These are phyloP conservation scores for Mrakia frigida DNA, from an alignment of 768 basidiomycete genomes.

Conservation along the genomic window DNA sequence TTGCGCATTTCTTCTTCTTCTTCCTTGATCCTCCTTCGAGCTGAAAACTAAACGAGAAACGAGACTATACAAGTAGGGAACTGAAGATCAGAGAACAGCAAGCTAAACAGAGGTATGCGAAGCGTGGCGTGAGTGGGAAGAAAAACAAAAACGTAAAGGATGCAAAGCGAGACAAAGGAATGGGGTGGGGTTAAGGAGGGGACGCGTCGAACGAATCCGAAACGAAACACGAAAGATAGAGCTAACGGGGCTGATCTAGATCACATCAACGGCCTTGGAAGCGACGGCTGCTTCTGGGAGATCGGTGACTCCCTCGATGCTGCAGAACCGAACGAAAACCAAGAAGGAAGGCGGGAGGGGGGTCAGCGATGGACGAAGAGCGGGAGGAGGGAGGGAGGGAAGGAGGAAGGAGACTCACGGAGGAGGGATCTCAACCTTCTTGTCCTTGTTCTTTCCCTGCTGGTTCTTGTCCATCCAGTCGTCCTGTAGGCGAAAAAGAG, in stretches of 20 bases:
- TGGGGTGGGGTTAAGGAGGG: no score
- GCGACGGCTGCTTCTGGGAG: background rate
- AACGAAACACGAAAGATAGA: no score
- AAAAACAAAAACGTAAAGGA: no score
- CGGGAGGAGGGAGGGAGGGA: background rate
- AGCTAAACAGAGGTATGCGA: no score
- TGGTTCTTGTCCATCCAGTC: constrained; percentile 60
- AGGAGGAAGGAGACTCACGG: background rate
- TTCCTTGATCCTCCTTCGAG: no score
- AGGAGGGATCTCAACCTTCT: constrained; percentile 32
- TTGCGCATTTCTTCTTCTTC: no score
- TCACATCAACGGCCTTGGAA: background rate
- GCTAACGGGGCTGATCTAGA: background rate
- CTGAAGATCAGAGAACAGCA: no score
- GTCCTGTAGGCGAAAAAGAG: background rate
- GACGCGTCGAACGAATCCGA: no score
- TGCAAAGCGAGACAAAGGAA: no score
- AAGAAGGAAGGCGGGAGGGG: background rate
- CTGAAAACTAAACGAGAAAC: no score
- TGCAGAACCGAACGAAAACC: background rate
- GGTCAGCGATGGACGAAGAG: background rate
- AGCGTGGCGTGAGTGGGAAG: no score
- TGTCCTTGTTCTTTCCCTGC: constrained; percentile 50
- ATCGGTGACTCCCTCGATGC: constrained; percentile 9
- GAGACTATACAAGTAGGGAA: no score